A percentile compares a stretch with the other conserved stretches of the same genome.
These are phyloP conservation scores for Sporothrix dimorphospora DNA, from an alignment of 2,329 filamentous ascomycete genomes.

Conservation along the genomic window DNA sequence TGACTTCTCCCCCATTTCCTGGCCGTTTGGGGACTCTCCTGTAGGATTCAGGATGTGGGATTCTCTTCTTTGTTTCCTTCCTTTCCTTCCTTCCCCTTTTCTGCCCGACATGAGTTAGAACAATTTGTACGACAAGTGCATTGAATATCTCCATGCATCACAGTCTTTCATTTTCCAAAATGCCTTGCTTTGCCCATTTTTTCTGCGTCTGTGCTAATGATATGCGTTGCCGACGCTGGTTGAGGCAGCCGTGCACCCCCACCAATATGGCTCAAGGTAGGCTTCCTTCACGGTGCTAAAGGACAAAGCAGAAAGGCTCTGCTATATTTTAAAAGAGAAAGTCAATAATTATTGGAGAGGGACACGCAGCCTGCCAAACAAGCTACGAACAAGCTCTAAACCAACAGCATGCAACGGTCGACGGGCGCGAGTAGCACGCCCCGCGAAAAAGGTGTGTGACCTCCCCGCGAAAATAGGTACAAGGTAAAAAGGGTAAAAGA, in stretches of 20 bases:
- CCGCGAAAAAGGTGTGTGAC: neutral
- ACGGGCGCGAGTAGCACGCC: neutral
- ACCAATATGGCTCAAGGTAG: neutral
- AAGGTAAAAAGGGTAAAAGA: too few species aligned
- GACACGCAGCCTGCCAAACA: neutral
- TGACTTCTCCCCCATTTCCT: neutral
- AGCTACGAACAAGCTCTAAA: neutral
- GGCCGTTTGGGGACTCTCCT: neutral
- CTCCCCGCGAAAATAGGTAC: too few species aligned
- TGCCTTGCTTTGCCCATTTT: neutral
- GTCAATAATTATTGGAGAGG: too few species aligned
- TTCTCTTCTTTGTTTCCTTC: neutral
- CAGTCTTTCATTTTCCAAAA: neutral
- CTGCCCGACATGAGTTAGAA: neutral
- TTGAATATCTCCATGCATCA: neutral
- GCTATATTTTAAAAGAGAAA: neutral
- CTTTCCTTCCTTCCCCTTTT: neutral
- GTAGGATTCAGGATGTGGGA: neutral
- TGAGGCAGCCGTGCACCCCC: neutral
- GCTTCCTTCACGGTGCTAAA: too few species aligned
- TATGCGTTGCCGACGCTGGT: neutral
- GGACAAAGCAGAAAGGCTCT: neutral
- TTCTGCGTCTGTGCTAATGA: neutral
- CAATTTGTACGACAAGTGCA: neutral
- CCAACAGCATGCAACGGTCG: conserved; percentile 9